These are phyloP conservation scores for Neonectria hederae DNA, from an alignment of 2,329 filamentous ascomycete genomes.

Conservation along the genomic window DNA sequence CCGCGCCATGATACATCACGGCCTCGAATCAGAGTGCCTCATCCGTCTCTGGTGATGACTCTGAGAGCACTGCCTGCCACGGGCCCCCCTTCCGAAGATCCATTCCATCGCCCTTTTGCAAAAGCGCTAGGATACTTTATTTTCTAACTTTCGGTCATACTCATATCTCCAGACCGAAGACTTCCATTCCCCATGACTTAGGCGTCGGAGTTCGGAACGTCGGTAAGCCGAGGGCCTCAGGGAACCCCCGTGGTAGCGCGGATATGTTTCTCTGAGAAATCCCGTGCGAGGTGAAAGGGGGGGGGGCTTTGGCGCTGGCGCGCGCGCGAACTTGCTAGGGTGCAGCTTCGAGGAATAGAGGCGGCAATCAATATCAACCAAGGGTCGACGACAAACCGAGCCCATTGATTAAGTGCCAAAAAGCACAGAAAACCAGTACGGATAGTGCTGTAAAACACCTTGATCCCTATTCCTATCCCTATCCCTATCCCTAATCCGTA, in stretches of 20 bases:
- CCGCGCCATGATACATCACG: neutral
- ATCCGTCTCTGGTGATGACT: neutral
- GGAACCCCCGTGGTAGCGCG: slow-evolving; percentile 7
- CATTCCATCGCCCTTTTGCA: slow-evolving; percentile 7
- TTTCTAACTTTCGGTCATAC: neutral
- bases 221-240: slow-evolving; percentile 7
- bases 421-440: neutral
- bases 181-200: neutral
- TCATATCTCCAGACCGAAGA: neutral
- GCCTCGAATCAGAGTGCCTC: slow-evolving; percentile 14
- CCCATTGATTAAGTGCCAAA: neutral
- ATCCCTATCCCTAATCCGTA: too few species aligned
- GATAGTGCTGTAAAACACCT: neutral
- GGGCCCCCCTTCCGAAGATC: neutral
- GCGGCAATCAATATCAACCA: neutral
- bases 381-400: neutral
- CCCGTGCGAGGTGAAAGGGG: slow-evolving; percentile 4
- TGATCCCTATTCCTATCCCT: neutral
- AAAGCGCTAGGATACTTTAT: neutral
- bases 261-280: slow-evolving; percentile 11
- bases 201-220: slow-evolving; percentile 7
- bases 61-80: slow-evolving; percentile 1
- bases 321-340: neutral
- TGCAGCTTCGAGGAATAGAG: neutral
- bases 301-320: neutral